These are phyloP conservation scores for Rosa rugosa DNA, from an alignment of 306 rosid genomes.

Conservation along the genomic window DNA sequence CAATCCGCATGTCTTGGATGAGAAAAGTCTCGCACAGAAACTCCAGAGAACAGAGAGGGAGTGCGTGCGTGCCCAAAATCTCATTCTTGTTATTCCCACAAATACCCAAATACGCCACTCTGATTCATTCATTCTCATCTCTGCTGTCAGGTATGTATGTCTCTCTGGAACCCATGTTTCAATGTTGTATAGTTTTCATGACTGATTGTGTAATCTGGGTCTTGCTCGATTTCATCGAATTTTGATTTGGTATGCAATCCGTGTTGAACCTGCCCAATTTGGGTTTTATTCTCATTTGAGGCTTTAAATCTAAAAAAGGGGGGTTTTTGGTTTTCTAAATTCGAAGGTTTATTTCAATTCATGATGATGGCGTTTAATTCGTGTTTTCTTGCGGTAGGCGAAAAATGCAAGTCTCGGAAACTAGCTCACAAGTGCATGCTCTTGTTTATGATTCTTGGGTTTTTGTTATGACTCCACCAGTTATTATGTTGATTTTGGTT, in stretches of 20 bases:
- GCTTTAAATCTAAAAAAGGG: neutral
- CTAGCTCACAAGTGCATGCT: constrained; percentile 14
- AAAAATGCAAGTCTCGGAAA: constrained; percentile 5
- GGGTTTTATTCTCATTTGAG: neutral
- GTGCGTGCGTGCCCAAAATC: too few species aligned
- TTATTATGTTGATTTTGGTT: constrained; percentile 3
- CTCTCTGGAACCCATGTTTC: constrained; percentile 8
- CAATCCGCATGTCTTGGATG: constrained; percentile 11
- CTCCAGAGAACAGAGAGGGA: constrained; percentile 21
- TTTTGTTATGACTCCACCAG: neutral
- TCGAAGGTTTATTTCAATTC: neutral
- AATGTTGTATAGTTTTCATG: constrained; percentile 11
- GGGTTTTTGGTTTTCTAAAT: neutral
- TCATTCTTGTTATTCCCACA: neutral
- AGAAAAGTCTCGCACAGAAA: constrained; percentile 16
- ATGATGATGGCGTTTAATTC: neutral
- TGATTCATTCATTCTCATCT: constrained; percentile 11
- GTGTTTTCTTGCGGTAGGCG: constrained; percentile 1
- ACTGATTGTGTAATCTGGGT: constrained; percentile 17
- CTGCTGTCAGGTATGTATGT: constrained; percentile 34
- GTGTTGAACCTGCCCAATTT: neutral
- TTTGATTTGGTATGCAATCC: neutral
- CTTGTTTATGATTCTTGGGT: constrained; percentile 12
- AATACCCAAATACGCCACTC: neutral
- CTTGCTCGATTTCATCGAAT: constrained; percentile 18